Evolutionary conservation across 78 protist species (phyloP), one percentile per base, ranked within the genome.

Genomic region (Tieghemostelium lacteum): DNA sequence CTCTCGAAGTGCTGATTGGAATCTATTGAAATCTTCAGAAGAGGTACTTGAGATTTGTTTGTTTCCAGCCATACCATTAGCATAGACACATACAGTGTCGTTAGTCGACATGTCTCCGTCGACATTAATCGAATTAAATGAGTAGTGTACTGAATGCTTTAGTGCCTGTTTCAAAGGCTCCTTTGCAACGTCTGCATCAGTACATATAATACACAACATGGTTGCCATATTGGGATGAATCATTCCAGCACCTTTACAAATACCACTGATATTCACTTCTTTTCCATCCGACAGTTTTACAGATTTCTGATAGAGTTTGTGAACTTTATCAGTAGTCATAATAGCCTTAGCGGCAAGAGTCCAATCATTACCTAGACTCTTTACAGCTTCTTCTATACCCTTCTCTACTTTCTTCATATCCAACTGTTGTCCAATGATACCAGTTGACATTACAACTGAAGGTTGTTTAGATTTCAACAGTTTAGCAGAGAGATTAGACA

Each of bases 171-270:
- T 29, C 57, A 93, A 71, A 20, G 37, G 37, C 1, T 63, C 73
- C 1, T 64, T 76, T 8, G 34, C 5, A 49, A 93, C 42, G 0
- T 42, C 19, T 22, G 94, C 93, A 69, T 93, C 96, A 3, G 94
- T 86, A 62, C 86, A 75, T 19, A 93, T 26, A 0, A 63, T 14
- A 24, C 96, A 74, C 37, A 85, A 72, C 94, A 77, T 75, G 2
- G 87, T 75, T 19, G 80, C 95, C 94, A 93, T 86, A 50, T 93
- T 93, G 31, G 96, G 96, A 54, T 78, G 88, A 69, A 93, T 93
- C 96, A 93, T 93, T 57, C 96, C 96, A n/a, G 92, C 93, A 63
- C 96, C 96, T 77, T 93, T 93, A 49, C 94, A 75, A 40, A 93
- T 77, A 67, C 96, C 96, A 7, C 80, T 45, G 2, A 93, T 26